Evolutionary conservation across 2,329 filamentous ascomycete genomes (phyloP).

Genomic region (Penicillium sp.): DNA sequence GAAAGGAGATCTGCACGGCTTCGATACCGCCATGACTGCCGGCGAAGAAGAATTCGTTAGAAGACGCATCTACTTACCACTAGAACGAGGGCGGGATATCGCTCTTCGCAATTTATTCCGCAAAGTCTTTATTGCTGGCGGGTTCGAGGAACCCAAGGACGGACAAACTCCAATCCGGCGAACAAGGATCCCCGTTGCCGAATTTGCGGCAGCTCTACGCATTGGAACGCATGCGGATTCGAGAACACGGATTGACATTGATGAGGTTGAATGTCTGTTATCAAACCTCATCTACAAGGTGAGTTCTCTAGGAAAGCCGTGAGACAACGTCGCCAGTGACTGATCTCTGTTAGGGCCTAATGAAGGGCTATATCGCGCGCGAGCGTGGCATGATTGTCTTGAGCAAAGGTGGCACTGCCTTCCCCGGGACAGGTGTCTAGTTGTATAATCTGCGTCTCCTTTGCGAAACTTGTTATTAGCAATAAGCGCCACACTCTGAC

Average conservation of each 20-base stretch:
- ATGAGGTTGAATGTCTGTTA: constrained; percentile 93
- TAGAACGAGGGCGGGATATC: constrained; percentile 91
- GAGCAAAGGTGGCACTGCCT: constrained; percentile 83
- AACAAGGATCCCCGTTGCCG: constrained; percentile 79
- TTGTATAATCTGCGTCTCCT: not conserved
- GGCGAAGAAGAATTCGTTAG: constrained; percentile 94
- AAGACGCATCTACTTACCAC: constrained; percentile 88
- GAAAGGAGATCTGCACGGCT: constrained; percentile 78
- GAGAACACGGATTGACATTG: constrained; percentile 71
- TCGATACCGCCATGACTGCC: constrained; percentile 78
- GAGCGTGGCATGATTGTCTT: constrained; percentile 89
- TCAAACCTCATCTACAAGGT: constrained; percentile 99
- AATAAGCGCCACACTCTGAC: not conserved
- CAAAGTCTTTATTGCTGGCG: constrained; percentile 86
- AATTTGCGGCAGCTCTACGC: constrained; percentile 84
- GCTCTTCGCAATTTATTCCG: constrained; percentile 88
- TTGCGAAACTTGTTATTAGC: not conserved
- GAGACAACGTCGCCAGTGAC: constrained; percentile 2
- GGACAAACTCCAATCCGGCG: constrained; percentile 63
- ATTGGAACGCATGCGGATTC: constrained; percentile 63
- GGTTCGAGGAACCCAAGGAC: constrained; percentile 78
- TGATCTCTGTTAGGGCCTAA: constrained; percentile 69
- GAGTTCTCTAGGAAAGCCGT: not conserved
- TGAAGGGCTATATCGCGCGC: constrained; percentile 98
- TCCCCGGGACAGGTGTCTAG: constrained; percentile 82